These are phyloP conservation scores for Geranium incanum DNA, from an alignment of 441 rosid species.

Conservation along the genomic window DNA sequence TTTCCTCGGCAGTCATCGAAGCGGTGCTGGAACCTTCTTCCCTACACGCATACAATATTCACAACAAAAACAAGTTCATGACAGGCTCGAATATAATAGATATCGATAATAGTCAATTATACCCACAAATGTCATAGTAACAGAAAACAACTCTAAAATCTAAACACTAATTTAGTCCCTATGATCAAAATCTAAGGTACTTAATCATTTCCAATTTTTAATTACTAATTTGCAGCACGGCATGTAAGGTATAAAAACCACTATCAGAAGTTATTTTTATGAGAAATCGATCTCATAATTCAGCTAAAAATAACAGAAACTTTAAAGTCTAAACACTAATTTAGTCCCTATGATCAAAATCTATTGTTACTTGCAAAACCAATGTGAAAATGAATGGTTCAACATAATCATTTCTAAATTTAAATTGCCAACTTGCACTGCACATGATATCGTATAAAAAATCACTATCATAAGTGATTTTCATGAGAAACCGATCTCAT, in stretches of 20 bases:
- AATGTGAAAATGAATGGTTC: too few species aligned
- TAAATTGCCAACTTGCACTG: background rate
- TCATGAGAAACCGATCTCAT: background rate
- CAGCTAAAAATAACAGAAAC: too few species aligned
- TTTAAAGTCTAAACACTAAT: background rate
- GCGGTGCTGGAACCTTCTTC: constrained; percentile 45
- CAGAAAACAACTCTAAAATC: background rate
- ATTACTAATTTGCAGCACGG: too few species aligned
- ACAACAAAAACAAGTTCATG: background rate
- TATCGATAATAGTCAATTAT: background rate
- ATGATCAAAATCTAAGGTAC: background rate
- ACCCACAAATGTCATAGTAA: background rate
- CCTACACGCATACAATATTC: constrained; percentile 26
- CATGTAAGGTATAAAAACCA: too few species aligned
- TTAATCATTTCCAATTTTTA: too few species aligned
- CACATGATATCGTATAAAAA: too few species aligned
- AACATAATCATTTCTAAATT: background rate
- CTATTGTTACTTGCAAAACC: background rate
- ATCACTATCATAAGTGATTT: too few species aligned
- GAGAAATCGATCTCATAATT: too few species aligned
- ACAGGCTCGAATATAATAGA: too few species aligned
- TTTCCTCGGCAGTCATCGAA: constrained; percentile 43
- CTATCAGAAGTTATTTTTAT: too few species aligned
- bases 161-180: background rate
- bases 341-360: background rate